Conservation (phyloP, 1,284 basidiomycete genomes). For the Vanrija humicola region DNA sequence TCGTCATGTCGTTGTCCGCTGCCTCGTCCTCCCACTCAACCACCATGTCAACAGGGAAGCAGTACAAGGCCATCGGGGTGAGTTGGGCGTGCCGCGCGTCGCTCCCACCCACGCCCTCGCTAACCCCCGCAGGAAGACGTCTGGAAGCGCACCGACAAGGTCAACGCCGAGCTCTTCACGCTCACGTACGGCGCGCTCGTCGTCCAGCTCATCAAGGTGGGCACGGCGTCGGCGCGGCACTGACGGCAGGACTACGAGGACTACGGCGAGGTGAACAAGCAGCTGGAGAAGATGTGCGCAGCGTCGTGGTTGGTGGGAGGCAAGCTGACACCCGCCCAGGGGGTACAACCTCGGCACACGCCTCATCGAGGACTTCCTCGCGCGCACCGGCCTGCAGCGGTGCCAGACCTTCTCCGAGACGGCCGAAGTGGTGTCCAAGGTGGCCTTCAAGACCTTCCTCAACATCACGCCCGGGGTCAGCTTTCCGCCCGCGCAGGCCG, state of each 20-base stretch:
- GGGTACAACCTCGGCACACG: conserved; percentile 97
- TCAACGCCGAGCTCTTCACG: conserved; percentile 95
- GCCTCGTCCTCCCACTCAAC: background rate
- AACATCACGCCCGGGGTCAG: conserved; percentile 84
- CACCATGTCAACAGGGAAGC: conserved; percentile 29
- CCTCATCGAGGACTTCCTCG: conserved; percentile 95
- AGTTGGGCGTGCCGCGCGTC: conserved; percentile 5
- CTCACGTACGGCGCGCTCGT: conserved; percentile 96
- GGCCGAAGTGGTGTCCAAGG: conserved; percentile 90
- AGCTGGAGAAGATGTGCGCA: conserved; percentile 60
- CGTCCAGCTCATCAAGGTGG: conserved; percentile 84
- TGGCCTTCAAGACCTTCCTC: conserved; percentile 98
- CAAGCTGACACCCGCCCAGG: no score
- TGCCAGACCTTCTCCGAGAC: conserved; percentile 91
- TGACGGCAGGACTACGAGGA: conserved; percentile 79
- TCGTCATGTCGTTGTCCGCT: no score
- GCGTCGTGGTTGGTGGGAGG: background rate
- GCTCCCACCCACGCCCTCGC: background rate
- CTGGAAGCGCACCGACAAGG: conserved; percentile 90
- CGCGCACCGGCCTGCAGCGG: conserved; percentile 75
- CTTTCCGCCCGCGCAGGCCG: conserved; percentile 57
- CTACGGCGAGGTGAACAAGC: conserved; percentile 72
- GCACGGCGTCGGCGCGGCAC: background rate
- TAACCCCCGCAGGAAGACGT: conserved; percentile 63
- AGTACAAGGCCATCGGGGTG: conserved; percentile 48